Evolutionary conservation across 176 grass and related monocot genomes (phyloP), one percentile per base, ranked within the genome.

Genomic region (Calamus simplicifolius): DNA sequence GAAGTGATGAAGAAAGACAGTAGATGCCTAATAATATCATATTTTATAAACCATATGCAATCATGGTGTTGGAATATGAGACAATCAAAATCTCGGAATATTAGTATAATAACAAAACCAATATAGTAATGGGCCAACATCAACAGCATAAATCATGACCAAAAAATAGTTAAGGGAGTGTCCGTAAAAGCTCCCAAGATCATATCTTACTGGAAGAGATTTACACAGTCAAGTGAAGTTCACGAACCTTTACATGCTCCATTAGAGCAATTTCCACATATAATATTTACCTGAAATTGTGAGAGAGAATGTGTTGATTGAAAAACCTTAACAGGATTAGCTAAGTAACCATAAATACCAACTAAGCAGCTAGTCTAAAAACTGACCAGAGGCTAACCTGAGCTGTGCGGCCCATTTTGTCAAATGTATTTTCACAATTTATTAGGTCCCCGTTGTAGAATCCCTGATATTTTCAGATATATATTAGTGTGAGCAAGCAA

Each of bases 401-500:
- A 50, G 92, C 77, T 75, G 86, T 88, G 66, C 87, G 92, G 4
- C 92, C 92, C 92, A 97, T 80, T 77, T 70, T 69, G 61, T 90
- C 48, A 66, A 77, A 88, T 52, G 77, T 90, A 31, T 48, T 58
- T 74, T 97, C 92, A 57, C 87, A 97, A 60, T 90, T 76, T 29
- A 55, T 38, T 74, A 97, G 81, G 69, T 96, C 92, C 62, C 92
- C 92, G 69, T 79, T 67, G 30, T 82, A 79, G 50, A 90, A 88
- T 77, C 58, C 81, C 92, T 96, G 58, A 74, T 43, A 8, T 12
- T 43, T 12, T 2, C 12, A 43, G 35, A 2, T 8, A 43, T 43
- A 43, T 43, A 13, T 43, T 43, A 43, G 10, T 43, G 35, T 10
- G 0, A 3, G 35, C 35, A 43, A 43, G 35, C 8, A 43, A 43